Evolutionary conservation across 108 stramenopile species (phyloP), one percentile per base, ranked within the genome.

Genomic region (Fragilaria radians): DNA sequence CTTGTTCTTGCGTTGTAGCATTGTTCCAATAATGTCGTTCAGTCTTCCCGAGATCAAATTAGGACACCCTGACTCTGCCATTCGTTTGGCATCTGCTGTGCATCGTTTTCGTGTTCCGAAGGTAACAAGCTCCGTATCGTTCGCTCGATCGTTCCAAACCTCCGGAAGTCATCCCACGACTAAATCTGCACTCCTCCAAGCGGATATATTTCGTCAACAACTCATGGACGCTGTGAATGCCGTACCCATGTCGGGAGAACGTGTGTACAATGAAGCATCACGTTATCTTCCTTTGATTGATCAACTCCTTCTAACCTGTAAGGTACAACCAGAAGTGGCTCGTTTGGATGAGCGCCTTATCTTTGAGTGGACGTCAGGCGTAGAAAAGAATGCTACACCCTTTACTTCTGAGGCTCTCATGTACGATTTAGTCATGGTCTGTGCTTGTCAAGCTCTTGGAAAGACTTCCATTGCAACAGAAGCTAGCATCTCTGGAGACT

Each of bases 331-430:
- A 17, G 83, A 90, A 61, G 59, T 61, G 45, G 88, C 89, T 11
- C 66, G 78, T 21, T 64, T 94, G 53, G 87, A 94, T 71, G 67
- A 80, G 71, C 72, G 52, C 52, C 49, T 71, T 21, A 22, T 72
- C 23, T 67, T 59, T 50, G 81, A 82, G 48, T 93, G 92, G 92
- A 60, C 29, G 28, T 86, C 88, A 7, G 92, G 92, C 31, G 66
- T 93, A 22, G 92, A 93, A 75, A 70, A 78, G 52, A 25, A 67
- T 21, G 32, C 59, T 5, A 52, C 61, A 19, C 71, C 59, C 30
- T 89, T 81, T 64, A 74, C 73, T 24, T 81, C 84, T 18, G 89
- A 95, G 59, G 94, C 94, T 0, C 73, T 95, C 48, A 91, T 95
- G 94, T 91, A 80, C 59, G 93, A 95, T 61, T 47, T 95, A 19